A percentile compares a stretch with the other conserved stretches of the same genome.
These are phyloP conservation scores for Dictyostelium capitatum DNA, from an alignment of 78 protist genomes.

Conservation along the genomic window DNA sequence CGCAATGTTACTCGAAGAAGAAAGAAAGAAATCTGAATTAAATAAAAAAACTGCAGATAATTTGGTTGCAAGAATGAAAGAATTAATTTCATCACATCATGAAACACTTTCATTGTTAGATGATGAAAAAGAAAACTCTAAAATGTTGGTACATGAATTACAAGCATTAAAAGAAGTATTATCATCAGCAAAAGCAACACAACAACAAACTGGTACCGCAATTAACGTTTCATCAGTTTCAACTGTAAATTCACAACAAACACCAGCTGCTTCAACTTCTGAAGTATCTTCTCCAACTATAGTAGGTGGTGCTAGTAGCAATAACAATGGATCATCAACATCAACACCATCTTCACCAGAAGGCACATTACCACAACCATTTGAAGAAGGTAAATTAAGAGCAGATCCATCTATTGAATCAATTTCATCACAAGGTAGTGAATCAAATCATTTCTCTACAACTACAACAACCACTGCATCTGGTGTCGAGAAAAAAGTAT, in stretches of 20 bases:
- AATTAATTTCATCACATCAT: slow-evolving; percentile 67
- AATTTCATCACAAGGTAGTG: slow-evolving; percentile 39
- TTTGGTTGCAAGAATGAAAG: slow-evolving; percentile 72
- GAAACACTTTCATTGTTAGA: slow-evolving; percentile 62
- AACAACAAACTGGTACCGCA: background rate
- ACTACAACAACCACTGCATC: background rate
- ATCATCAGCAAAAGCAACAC: slow-evolving; percentile 7
- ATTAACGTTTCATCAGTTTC: background rate
- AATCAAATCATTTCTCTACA: background rate
- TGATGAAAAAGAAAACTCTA: slow-evolving; percentile 64
- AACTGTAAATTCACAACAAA: background rate
- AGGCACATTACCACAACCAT: background rate
- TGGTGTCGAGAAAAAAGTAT: background rate
- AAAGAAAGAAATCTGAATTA: slow-evolving; percentile 56
- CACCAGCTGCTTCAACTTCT: slow-evolving; percentile 18
- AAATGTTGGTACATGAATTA: slow-evolving; percentile 23
- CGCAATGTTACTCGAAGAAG: slow-evolving; percentile 33
- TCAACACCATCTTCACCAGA: slow-evolving; percentile 11
- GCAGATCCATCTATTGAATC: slow-evolving; percentile 33
- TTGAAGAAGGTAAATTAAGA: slow-evolving; percentile 34
- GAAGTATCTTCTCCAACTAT: slow-evolving; percentile 18
- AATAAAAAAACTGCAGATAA: slow-evolving; percentile 73
- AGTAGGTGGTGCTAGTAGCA: background rate
- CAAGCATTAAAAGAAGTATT: slow-evolving; percentile 37
- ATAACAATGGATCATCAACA: background rate